Percentiles rank a stretch among this genome's conserved stretches.
Conservation (phyloP, 1,139 yeast species). For the Suhomyces bokatorum region DNA sequence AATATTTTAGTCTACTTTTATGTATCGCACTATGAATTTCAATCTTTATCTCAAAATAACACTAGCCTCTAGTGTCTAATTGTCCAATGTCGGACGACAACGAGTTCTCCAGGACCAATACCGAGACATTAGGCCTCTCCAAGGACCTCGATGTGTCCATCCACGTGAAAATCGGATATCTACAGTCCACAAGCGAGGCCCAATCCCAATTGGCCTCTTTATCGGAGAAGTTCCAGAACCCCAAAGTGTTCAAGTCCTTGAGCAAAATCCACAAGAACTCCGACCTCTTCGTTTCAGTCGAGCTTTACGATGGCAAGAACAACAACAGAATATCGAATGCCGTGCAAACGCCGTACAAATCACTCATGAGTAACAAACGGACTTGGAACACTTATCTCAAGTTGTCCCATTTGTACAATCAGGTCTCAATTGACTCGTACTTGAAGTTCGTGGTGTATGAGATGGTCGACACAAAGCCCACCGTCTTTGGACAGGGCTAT, state of each 20-base stretch:
- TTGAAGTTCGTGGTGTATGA: constrained; percentile 69
- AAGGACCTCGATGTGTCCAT: constrained; percentile 65
- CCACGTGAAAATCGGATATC: constrained; percentile 28
- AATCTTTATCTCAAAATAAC: too few relatives aligned
- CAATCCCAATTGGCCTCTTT: constrained; percentile 16
- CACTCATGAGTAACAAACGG: constrained; percentile 50
- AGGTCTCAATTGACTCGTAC: constrained; percentile 62
- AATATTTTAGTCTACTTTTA: too few relatives aligned
- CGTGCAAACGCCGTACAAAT: constrained; percentile 62
- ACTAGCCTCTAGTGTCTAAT: too few relatives aligned
- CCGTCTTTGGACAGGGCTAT: constrained; percentile 59
- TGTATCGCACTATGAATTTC: too few relatives aligned
- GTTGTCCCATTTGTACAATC: constrained; percentile 69
- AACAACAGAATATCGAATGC: constrained; percentile 68
- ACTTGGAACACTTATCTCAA: constrained; percentile 60
- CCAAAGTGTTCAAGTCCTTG: constrained; percentile 48
- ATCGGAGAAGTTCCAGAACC: constrained; percentile 58
- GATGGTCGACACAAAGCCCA: constrained; percentile 51
- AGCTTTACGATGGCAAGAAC: constrained; percentile 55
- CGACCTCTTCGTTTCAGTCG: constrained; percentile 63
- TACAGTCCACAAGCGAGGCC: constrained; percentile 14
- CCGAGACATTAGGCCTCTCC: constrained; percentile 69
- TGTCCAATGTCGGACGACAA: constrained; percentile 4
- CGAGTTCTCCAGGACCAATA: constrained; percentile 13
- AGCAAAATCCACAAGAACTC: constrained; percentile 55